A percentile compares a stretch with the other conserved stretches of the same genome.
phyloP scores from a whole-genome alignment of 2,329 filamentous ascomycete species.

The Fusarium floridanum region DNA sequence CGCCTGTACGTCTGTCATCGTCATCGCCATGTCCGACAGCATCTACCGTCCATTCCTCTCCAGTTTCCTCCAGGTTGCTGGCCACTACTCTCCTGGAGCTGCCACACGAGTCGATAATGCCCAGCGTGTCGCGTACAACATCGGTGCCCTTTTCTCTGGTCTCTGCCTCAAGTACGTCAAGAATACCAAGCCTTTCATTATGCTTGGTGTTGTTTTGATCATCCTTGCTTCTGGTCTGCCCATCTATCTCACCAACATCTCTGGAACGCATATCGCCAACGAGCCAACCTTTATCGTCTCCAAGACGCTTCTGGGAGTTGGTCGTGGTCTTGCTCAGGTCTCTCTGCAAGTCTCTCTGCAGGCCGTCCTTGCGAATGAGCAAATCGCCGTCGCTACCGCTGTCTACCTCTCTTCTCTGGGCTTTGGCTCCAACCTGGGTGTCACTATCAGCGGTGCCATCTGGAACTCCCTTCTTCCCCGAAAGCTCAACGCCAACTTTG shows the following conservation, averaged over 20 bases:
- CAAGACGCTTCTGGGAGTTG: slow-evolving; percentile 33
- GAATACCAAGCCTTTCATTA: slow-evolving; percentile 31
- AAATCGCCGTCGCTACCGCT: slow-evolving; percentile 29
- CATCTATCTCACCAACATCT: slow-evolving; percentile 36
- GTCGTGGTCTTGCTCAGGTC: slow-evolving; percentile 29
- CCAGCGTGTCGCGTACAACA: slow-evolving; percentile 28
- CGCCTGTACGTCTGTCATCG: slow-evolving; percentile 25
- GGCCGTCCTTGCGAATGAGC: slow-evolving; percentile 26
- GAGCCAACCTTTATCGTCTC: slow-evolving; percentile 30
- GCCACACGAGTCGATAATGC: slow-evolving; percentile 33
- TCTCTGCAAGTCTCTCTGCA: slow-evolving; percentile 20
- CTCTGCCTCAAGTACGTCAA: slow-evolving; percentile 29
- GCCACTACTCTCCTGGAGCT: slow-evolving; percentile 28
- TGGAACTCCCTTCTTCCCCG: slow-evolving; percentile 35
- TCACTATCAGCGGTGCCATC: slow-evolving; percentile 31
- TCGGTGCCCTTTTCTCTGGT: slow-evolving; percentile 14
- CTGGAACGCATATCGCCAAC: slow-evolving; percentile 26
- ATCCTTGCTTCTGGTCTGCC: slow-evolving; percentile 32
- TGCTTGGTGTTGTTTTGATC: slow-evolving; percentile 23
- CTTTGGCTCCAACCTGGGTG: slow-evolving; percentile 31
- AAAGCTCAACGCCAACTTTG: slow-evolving; percentile 23
- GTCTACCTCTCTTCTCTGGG: slow-evolving; percentile 33
- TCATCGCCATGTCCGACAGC: slow-evolving; percentile 37
- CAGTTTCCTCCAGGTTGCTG: slow-evolving; percentile 29
- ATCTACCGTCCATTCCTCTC: slow-evolving; percentile 33